phyloP scores from a whole-genome alignment of 2,329 filamentous ascomycete species.

The Fusarium sp. region DNA sequence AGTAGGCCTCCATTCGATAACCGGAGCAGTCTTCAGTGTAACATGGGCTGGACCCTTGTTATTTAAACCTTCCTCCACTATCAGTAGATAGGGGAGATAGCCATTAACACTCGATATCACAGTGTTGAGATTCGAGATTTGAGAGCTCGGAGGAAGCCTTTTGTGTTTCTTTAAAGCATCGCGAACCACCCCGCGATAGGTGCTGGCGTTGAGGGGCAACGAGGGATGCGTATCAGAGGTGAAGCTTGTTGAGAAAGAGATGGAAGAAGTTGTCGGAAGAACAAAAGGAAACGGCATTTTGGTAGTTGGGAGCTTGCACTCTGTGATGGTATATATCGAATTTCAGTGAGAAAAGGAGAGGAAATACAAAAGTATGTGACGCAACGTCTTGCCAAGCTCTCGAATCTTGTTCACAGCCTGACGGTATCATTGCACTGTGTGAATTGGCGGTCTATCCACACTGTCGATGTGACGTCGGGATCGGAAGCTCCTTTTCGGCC shows the following conservation, averaged over 20 bases:
- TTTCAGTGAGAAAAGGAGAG: background rate
- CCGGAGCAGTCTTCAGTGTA: conserved; percentile 68
- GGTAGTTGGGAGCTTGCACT: background rate
- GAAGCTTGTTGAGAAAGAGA: conserved; percentile 83
- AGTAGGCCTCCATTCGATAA: conserved; percentile 87
- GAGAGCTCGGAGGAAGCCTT: conserved; percentile 77
- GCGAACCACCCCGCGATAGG: conserved; percentile 83
- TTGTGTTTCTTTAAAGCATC: conserved; percentile 91
- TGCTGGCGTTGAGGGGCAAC: conserved; percentile 83
- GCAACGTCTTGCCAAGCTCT: conserved; percentile 39
- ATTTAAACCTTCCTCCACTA: conserved; percentile 78
- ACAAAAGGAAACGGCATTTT: conserved; percentile 90
- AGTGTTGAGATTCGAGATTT: conserved; percentile 75
- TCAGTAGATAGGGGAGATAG: conserved; percentile 87
- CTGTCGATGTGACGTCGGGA: conserved; percentile 29
- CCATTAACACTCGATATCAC: conserved; percentile 76
- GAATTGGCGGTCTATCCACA: background rate
- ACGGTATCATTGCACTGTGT: conserved; percentile 43
- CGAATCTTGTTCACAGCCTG: conserved; percentile 14
- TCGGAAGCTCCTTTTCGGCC: conserved; percentile 40
- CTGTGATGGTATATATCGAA: background rate
- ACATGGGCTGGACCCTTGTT: conserved; percentile 58
- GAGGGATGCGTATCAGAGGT: conserved; percentile 88
- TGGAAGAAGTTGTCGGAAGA: conserved; percentile 88
- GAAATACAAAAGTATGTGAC: conserved; percentile 10